Base-by-base conservation (phyloP, 2,329 filamentous ascomycete species). In the Aspergillus neoniger region DNA sequence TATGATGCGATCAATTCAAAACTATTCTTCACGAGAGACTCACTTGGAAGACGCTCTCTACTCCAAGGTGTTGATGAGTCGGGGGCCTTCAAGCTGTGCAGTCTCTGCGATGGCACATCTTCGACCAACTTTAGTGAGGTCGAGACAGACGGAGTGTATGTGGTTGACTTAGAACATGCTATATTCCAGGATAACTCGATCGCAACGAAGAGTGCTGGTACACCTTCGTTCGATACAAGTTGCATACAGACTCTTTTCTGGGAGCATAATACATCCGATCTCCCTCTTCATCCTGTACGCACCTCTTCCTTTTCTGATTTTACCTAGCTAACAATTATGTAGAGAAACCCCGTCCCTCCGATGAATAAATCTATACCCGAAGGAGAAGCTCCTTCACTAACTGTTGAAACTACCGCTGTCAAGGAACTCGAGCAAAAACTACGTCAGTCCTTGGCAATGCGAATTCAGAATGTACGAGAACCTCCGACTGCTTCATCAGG, bases 21-120 rank as follows among this genome's bases (percentile, higher is more conserved):
- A 44, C 65, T 98, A 14, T 96, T 89, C 76, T 97, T 91, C 74
- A 92, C 91, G 6, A 86, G 95, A 65, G 95, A 99, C 74, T 90
- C 90, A 60, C 83, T 99, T 3, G 95, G 95, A 8, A 85, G 95
- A 59, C 86, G 95, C 52, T 98, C 95, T 14, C 80, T 99, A 38
- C 81, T 97, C 47, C 78, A 68, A 44, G 80, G 78, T 19, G 67
- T 83, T 17, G 83, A 84, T 57, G 69, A 75, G n/a, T 74, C 78
- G n/a, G 78, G 72, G 10, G 72, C 74, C 41, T 72, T 95, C 41
- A 81, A 83, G 9, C 77, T 96, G 28, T 91, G 88, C 62, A 96
- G 92, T 73, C 78, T 94, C 58, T 84, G 88, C 9, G 87, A 88
- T 67, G 78, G 76, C 69, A 66, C 77, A 67, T 32, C 77, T 65